phyloP scores from a whole-genome alignment of 805 yeast species.

The Candida insectorum region DNA sequence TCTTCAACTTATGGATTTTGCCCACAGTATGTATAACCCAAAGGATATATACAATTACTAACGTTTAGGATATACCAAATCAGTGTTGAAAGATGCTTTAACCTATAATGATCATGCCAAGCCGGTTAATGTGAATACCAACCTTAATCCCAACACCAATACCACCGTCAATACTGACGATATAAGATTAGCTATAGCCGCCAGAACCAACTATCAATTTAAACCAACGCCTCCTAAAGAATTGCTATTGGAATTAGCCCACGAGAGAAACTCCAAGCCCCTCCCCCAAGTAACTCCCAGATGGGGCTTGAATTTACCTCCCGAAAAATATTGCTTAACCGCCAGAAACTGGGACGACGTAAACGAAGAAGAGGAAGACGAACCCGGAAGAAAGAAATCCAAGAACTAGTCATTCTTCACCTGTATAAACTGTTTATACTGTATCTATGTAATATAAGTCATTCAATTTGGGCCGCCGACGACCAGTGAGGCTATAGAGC shows the following conservation, averaged over 20 bases:
- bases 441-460: not conserved
- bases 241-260: slow-evolving; percentile 82
- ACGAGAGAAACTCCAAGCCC: slow-evolving; percentile 84
- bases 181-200: slow-evolving; percentile 85
- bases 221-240: slow-evolving; percentile 94
- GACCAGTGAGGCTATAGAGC: too few species aligned
- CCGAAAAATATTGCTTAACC: slow-evolving; percentile 93
- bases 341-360: slow-evolving; percentile 67
- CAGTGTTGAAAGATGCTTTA: slow-evolving; percentile 85
- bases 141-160: slow-evolving; percentile 32
- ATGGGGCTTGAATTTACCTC: slow-evolving; percentile 93
- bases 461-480: not conserved
- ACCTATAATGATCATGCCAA: slow-evolving; percentile 80
- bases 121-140: slow-evolving; percentile 29
- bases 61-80: slow-evolving; percentile 59
- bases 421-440: not conserved
- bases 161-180: slow-evolving; percentile 80
- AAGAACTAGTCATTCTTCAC: not conserved
- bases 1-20: slow-evolving; percentile 94
- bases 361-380: slow-evolving; percentile 22
- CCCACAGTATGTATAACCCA: slow-evolving; percentile 43
- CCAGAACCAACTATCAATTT: slow-evolving; percentile 93
- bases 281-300: slow-evolving; percentile 88
- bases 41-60: slow-evolving; percentile 6
- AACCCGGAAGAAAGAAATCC: slow-evolving; percentile 4